Evolutionary conservation across 176 grass and related monocot genomes (phyloP).

Genomic region (Oryza brachyantha): DNA sequence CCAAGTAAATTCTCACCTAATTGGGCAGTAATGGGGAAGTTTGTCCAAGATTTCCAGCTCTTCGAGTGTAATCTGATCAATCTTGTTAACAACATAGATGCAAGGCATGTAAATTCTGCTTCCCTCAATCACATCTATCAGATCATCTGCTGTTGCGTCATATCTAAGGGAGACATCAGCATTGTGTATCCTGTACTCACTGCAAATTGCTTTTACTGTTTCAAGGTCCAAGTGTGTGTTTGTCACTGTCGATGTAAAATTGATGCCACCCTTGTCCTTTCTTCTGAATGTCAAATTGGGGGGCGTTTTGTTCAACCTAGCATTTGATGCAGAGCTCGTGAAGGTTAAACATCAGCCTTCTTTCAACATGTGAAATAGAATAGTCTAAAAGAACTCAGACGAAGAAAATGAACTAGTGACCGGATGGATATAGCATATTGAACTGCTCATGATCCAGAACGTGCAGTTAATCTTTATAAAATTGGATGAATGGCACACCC

Average conservation of each 20-base stretch:
- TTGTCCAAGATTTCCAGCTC: constrained; percentile 98
- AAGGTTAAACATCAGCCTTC: constrained; percentile 22
- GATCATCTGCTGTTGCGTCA: constrained; percentile 95
- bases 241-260: constrained; percentile 88
- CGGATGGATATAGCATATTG: neutral
- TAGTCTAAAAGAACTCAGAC: neutral
- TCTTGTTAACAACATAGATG: constrained; percentile 95
- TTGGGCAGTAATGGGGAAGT: constrained; percentile 95
- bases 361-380: neutral
- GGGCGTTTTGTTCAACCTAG: constrained; percentile 93
- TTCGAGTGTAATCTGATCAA: constrained; percentile 95
- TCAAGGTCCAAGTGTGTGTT: constrained; percentile 93
- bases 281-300: constrained; percentile 89
- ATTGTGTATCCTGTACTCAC: constrained; percentile 97
- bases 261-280: constrained; percentile 98
- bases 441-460: neutral
- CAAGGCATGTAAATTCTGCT: constrained; percentile 95
- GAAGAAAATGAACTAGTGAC: neutral
- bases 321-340: constrained; percentile 26
- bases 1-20: constrained; percentile 55
- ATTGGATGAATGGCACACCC: constrained; percentile 7
- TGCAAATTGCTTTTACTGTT: constrained; percentile 93
- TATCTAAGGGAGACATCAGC: constrained; percentile 88
- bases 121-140: constrained; percentile 96
- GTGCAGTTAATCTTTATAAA: neutral